Evolutionary conservation across 352 stramenopile genomes (phyloP), one percentile per base, ranked within the genome.

Genomic region (Phytophthora sansomeana): DNA sequence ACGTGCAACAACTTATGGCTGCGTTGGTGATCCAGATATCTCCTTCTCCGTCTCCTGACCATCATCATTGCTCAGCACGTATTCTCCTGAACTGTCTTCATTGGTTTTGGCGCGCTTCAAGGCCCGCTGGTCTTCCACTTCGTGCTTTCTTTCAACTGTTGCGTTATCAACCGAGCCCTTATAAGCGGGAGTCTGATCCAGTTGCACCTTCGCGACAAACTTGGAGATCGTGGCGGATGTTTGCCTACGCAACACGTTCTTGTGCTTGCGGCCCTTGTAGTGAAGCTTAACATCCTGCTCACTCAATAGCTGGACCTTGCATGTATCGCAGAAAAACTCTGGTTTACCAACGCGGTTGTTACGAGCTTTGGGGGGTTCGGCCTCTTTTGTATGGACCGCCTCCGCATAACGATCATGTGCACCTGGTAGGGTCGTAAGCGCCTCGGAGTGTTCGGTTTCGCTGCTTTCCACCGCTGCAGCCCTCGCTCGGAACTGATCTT

Each of bases 181-280:
- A 39, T 47, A 26, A 32, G 35, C 28, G 10, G 51, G 32, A 6
- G 58, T 28, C 43, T 58, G 66, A 21, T 58, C 60, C 64, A 66
- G 24, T 10, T 58, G 67, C 3, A 64, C 60, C 59, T 76, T 75
- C 7, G 62, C 48, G 5, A 82, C 67, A 28, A 85, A 74, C 63
- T 87, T 79, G 21, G 83, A 88, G 26, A 90, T 73, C 8, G 83
- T 87, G 3, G 72, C 70, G 0, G 81, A 75, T 19, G 76, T 74
- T 21, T 81, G 62, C 26, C 71, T 63, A 44, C 84, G 80, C 42
- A 91, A 35, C 51, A 89, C 82, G 51, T 91, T 91, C 74, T 96
- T 93, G 79, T 96, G 88, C 36, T 87, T 89, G 66, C 92, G 92
- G 41, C 88, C 88, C 55, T 92, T 90, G 42, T 67, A 70, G 65